Evolutionary conservation across 2,329 filamentous ascomycete genomes (phyloP).

Genomic region (Cladophialophora bantiana): DNA sequence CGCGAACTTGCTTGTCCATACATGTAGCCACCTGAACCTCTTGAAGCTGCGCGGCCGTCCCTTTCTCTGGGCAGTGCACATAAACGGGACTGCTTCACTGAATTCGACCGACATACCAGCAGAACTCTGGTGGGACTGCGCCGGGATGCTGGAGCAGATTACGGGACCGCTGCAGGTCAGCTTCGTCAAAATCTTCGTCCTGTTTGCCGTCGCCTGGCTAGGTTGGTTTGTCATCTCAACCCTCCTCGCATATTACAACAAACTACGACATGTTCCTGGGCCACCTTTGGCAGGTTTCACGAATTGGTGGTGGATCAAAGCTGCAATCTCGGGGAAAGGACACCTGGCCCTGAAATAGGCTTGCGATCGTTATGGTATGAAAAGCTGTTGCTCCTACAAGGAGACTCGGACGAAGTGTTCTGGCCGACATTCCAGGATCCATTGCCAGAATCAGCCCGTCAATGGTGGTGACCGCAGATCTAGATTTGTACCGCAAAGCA

Average conservation of each 20-base stretch:
- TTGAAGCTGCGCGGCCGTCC: not conserved
- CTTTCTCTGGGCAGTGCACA: not conserved
- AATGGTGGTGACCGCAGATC: slow-evolving; percentile 58
- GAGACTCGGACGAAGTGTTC: not conserved
- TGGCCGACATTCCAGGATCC: slow-evolving; percentile 27
- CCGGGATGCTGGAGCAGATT: slow-evolving; percentile 21
- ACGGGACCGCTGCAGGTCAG: slow-evolving; percentile 13
- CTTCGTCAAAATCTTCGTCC: slow-evolving; percentile 13
- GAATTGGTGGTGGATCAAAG: slow-evolving; percentile 32
- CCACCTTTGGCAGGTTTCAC: slow-evolving; percentile 27
- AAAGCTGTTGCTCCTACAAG: not conserved
- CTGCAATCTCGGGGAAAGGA: slow-evolving; percentile 20
- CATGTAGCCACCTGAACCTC: not conserved
- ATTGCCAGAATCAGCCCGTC: slow-evolving; percentile 57
- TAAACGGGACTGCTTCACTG: not conserved
- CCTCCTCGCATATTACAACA: slow-evolving; percentile 18
- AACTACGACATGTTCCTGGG: slow-evolving; percentile 27
- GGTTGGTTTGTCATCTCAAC: slow-evolving; percentile 15
- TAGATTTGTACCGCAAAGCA: slow-evolving; percentile 51
- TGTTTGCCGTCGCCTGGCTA: slow-evolving; percentile 11
- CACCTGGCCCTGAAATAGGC: slow-evolving; percentile 25
- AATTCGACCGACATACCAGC: not conserved
- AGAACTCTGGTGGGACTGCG: not conserved
- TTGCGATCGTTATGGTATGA: slow-evolving; percentile 26
- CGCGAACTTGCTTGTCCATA: not conserved